These are phyloP conservation scores for Globisporangium yorkense DNA, from an alignment of 352 stramenopile genomes.

Conservation along the genomic window DNA sequence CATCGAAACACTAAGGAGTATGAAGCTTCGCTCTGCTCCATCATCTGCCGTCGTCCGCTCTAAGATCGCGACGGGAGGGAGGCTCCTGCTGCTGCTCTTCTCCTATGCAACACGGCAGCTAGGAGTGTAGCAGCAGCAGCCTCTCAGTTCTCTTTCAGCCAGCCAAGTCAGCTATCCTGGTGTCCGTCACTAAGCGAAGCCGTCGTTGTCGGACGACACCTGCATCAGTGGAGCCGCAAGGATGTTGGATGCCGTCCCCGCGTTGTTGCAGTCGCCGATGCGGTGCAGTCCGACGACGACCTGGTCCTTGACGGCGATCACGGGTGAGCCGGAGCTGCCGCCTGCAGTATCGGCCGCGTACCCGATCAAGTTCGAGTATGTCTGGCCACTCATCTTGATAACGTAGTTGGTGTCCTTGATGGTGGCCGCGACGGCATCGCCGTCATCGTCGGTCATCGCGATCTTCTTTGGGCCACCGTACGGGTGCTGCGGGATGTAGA, in stretches of 20 bases:
- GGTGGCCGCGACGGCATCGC: conserved; percentile 20
- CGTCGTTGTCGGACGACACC: conserved; percentile 26
- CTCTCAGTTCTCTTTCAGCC: no score
- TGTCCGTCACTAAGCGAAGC: conserved; percentile 2
- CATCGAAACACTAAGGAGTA: neutral
- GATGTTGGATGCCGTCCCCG: conserved; percentile 15
- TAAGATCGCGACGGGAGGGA: no score
- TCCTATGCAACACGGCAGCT: no score
- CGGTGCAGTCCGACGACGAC: conserved; percentile 29
- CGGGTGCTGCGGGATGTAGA: conserved; percentile 75
- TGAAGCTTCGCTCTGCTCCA: neutral
- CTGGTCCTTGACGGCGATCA: conserved; percentile 18
- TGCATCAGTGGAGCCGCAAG: conserved; percentile 16
- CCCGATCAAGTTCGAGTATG: conserved; percentile 17
- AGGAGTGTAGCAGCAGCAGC: no score
- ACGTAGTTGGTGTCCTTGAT: conserved; percentile 29
- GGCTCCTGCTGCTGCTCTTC: no score
- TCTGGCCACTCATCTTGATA: conserved; percentile 22
- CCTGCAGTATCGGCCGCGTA: conserved; percentile 34
- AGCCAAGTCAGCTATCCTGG: no score
- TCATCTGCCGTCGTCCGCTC: no score
- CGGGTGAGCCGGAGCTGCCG: conserved; percentile 24
- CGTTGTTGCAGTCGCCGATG: conserved; percentile 38
- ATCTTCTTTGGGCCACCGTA: conserved; percentile 56
- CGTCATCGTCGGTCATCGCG: conserved; percentile 44